Base-by-base conservation (phyloP, 1,284 basidiomycete species). In the Ceratobasidium sp. region DNA sequence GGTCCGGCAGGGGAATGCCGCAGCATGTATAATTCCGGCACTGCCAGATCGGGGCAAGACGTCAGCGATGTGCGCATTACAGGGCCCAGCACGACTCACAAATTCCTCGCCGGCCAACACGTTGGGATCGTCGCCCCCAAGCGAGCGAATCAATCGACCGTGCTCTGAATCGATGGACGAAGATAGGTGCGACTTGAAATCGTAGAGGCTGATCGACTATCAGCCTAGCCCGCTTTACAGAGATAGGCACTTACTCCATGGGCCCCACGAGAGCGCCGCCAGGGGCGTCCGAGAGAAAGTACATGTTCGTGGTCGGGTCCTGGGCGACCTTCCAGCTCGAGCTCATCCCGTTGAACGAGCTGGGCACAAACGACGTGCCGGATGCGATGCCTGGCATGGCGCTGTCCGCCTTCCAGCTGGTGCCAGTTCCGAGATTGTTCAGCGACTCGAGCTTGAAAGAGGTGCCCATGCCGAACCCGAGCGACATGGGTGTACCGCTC, bases 11-110 rank as follows among this genome's bases (percentile, higher is more conserved):
- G 79, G 93, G 89, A 56, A 92, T 86, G 13, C 93, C 94, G 82
- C 94, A 96, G 85, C 94, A 96, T 1, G 91, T 91, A 85, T 94
- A 96, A 83, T 96, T 92, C 78, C 92, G 91, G 84, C 93, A 94
- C 88, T 92, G 74, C 57, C 33, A 52, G 61, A 68, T 57, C 61
- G 61, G 75, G 59, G 6, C 23, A 42, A 57, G 76, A 75, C 52
- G 64, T 66, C 57, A 64, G 66, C 65, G 46, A 57, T 54, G 3
- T 65, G 40, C 46, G 3, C 15, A 65, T 65, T 44, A 66, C 50
- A 67, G 50, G 40, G 76, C 52, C 65, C 28, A 46, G 52, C 33
- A 64, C 46, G 23, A 74, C 79, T 57, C 64, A 80, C 79, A 68
- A 80, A 78, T 68, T 80, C 79, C 74, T 79, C 77, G 57, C 86